Evolutionary conservation across 179 eudicot species (phyloP), one percentile per base, ranked within the genome.

Genomic region (Nepenthes alata): DNA sequence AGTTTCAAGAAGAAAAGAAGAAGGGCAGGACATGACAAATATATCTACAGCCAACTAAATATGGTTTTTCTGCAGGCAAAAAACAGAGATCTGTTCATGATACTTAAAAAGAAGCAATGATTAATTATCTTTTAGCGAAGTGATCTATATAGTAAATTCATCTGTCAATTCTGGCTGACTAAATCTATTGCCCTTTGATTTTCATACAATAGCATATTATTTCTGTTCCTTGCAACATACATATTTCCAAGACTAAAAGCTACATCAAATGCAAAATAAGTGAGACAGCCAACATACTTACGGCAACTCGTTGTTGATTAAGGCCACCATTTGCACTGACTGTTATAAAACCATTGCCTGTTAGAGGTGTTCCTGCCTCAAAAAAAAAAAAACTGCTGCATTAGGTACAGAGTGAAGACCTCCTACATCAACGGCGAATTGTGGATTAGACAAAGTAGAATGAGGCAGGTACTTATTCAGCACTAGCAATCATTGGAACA

Each of bases 301-400:
- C 96, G 57, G 96, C 96, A 67, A 91, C 96, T 71, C 96, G 74
- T 63, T 91, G 98, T 74, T 91, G 98, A 77, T 91, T 91, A 50
- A 91, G 89, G 50, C 98, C 98, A 66, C 96, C 96, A 73, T 91
- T 91, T 62, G 98, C 98, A 69, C 98, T 89, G 55, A 91, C 83
- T 67, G 89, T 60, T 67, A 91, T 74, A 67, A 49, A 88, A 45
- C 98, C 91, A 53, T 69, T 88, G 76, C 69, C 80, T 53, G 68
- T 70, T 66, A 57, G 65, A 10, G 76, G 61, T 63, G 73, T 75
- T 64, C 75, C 97, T 91, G 79, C 66, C 80, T 58, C 70, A 63
- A 48, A 35, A 55, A 58, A 58, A 52, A 52, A 67, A 10, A 58
- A 25, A 6, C 0, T 53, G 41, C 57, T 44, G 39, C 37, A 45